Base-by-base conservation (phyloP, 495 filamentous ascomycete species). In the Margaritispora aquatica region DNA sequence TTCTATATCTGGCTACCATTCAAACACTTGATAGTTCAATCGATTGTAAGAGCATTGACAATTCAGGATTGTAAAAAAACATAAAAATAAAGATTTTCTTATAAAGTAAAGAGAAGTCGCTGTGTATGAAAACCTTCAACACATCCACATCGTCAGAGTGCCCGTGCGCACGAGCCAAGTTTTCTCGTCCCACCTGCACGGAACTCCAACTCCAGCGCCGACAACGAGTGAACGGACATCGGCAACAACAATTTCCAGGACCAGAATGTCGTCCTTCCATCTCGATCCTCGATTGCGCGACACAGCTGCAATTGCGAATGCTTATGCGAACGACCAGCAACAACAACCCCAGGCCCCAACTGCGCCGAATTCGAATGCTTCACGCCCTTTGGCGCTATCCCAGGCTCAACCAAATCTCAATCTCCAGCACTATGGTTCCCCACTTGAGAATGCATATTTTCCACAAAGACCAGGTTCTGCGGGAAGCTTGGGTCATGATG, bases 381-480 rank as follows among this genome's bases (percentile, higher is more conserved):
- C 38, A n/a, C 7, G 38, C 11, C 38, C 38, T 9, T 44, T 50
- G 9, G 5, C 47, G 4, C 20, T 50, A 13, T 26, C 47, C 7
- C 47, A 50, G 26, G 20, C 47, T 24, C 47, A 50, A 5, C 13
- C 29, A 5, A 34, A 34, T 21, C 27, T 31, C 29, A 34, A 34
- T 21, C 27, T 31, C 11, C 29, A 17, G 21, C 52, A 38, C 21
- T 54, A 54, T 22, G 51, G 27, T 8, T 22, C 52, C 15, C 47
- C 47, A 11, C 52, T 21, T 19, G 29, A 54, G 41, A 22, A 2
- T 21, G n/a, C n/a, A n/a, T 65, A 60, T 34, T 22, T 59, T 1
- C 62, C 62, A n/a, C 59, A 60, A 19, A 64, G 59, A 19, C 65
- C 65, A 15, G 59, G 60, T 20, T 58, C 65, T 3, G 60, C 26